Percentiles rank a stretch among this genome's conserved stretches.
Evolutionary conservation across 352 stramenopile genomes (phyloP).

Genomic region (Pythium apleroticum): DNA sequence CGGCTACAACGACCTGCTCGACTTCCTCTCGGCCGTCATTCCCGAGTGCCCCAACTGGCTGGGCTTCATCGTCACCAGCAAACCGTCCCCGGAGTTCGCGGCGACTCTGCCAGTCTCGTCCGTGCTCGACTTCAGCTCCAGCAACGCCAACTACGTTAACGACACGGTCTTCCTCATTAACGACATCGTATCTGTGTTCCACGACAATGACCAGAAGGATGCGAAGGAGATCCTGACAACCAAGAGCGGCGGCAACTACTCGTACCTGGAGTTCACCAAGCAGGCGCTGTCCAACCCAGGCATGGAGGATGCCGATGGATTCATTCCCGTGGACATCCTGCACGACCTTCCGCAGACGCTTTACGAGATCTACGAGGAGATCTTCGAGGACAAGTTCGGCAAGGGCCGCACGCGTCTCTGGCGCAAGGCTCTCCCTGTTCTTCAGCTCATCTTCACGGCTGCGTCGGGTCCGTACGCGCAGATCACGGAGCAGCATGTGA

Average conservation of each 20-base stretch:
- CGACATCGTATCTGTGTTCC: slow-evolving; percentile 57
- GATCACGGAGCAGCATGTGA: slow-evolving; percentile 67
- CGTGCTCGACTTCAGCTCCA: slow-evolving; percentile 68
- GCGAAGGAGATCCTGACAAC: slow-evolving; percentile 54
- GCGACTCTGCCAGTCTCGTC: slow-evolving; percentile 64
- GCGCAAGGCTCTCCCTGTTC: slow-evolving; percentile 69
- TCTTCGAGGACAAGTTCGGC: slow-evolving; percentile 89
- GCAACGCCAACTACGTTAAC: slow-evolving; percentile 57
- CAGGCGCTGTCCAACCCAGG: slow-evolving; percentile 71
- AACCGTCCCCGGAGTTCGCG: slow-evolving; percentile 60
- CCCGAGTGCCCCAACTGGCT: slow-evolving; percentile 71
- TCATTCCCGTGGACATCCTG: slow-evolving; percentile 59
- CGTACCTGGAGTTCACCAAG: slow-evolving; percentile 80
- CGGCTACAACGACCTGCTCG: slow-evolving; percentile 63
- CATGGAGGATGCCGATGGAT: slow-evolving; percentile 49
- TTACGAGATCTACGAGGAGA: slow-evolving; percentile 82
- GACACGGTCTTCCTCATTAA: slow-evolving; percentile 57
- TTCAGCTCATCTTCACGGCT: slow-evolving; percentile 71
- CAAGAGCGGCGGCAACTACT: slow-evolving; percentile 76
- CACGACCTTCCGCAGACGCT: slow-evolving; percentile 76
- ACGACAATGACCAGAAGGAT: slow-evolving; percentile 37
- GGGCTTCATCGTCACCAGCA: slow-evolving; percentile 67
- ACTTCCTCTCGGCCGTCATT: slow-evolving; percentile 61
- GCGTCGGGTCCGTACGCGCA: slow-evolving; percentile 68
- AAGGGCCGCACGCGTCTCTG: slow-evolving; percentile 71